phyloP scores from a whole-genome alignment of 305 asterid species.

The Fraxinus sp. region DNA sequence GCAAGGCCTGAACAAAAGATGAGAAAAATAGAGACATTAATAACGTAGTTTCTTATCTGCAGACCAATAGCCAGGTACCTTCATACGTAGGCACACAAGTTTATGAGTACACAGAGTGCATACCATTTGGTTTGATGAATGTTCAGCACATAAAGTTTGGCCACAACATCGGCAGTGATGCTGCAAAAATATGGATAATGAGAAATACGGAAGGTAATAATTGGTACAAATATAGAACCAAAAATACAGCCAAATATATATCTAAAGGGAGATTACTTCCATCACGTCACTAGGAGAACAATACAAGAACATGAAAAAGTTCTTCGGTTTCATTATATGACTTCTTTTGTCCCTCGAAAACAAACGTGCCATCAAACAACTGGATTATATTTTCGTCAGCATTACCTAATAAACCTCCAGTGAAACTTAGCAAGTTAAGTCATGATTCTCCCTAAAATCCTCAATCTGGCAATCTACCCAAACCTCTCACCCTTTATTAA shows the following conservation, averaged over 20 bases:
- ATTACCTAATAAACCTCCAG: conserved; percentile 4
- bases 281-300: conserved; percentile 6
- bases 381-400: background rate
- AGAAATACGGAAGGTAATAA: background rate
- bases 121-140: conserved; percentile 83
- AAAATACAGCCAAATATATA: conserved; percentile 5
- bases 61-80: background rate
- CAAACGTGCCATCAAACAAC: background rate
- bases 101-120: conserved; percentile 18
- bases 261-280: conserved; percentile 14
- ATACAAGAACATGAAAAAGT: background rate
- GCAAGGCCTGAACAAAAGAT: conserved; percentile 63
- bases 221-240: conserved; percentile 1
- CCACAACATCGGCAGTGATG: conserved; percentile 98
- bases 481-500: background rate
- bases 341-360: background rate
- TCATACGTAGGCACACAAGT: background rate
- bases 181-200: conserved; percentile 38
- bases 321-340: conserved; percentile 8
- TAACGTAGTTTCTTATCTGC: background rate
- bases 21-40: conserved; percentile 15
- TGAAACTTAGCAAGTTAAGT: conserved; percentile 1
- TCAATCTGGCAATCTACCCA: background rate
- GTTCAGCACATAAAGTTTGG: conserved; percentile 84
- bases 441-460: background rate